Conservation (phyloP, 2,329 filamentous ascomycete species). For the Arthrinium phaeospermum region DNA sequence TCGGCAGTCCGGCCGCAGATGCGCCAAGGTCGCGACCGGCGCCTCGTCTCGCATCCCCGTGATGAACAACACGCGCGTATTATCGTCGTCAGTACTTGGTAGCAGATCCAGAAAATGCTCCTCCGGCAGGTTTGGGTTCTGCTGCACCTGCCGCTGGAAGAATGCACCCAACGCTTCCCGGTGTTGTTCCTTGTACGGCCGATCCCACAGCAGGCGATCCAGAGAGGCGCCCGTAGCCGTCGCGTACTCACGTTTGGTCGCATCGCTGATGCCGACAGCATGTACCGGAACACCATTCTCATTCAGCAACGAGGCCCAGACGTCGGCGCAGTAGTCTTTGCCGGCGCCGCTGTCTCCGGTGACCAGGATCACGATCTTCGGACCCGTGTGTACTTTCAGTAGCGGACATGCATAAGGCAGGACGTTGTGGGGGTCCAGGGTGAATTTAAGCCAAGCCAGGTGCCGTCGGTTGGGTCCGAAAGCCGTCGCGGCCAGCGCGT, state of each 20-base stretch:
- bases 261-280: conserved; percentile 61
- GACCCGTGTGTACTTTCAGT: conserved; percentile 40
- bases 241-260: conserved; percentile 62
- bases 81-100: conserved; percentile 39
- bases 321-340: conserved; percentile 64
- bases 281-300: conserved; percentile 41
- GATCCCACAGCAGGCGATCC: conserved; percentile 54
- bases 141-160: conserved; percentile 51
- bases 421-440: conserved; percentile 55
- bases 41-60: conserved; percentile 68
- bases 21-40: conserved; percentile 53
- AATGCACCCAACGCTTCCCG: conserved; percentile 57
- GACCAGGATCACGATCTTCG: conserved; percentile 57
- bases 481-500: conserved; percentile 53
- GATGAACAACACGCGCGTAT: conserved; percentile 62
- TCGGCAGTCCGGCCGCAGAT: conserved; percentile 54
- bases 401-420: conserved; percentile 63
- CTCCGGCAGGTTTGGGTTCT: conserved; percentile 52
- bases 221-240: conserved; percentile 53
- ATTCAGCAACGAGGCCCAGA: conserved; percentile 55
- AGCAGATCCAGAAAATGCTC: conserved; percentile 59
- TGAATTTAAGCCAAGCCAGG: conserved; percentile 56
- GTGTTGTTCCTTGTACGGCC: conserved; percentile 67
- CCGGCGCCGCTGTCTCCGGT: conserved; percentile 60
- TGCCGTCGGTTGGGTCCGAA: conserved; percentile 61